phyloP scores from a whole-genome alignment of 2,329 filamentous ascomycete genomes.

The Ascocoryne sarcoides region DNA sequence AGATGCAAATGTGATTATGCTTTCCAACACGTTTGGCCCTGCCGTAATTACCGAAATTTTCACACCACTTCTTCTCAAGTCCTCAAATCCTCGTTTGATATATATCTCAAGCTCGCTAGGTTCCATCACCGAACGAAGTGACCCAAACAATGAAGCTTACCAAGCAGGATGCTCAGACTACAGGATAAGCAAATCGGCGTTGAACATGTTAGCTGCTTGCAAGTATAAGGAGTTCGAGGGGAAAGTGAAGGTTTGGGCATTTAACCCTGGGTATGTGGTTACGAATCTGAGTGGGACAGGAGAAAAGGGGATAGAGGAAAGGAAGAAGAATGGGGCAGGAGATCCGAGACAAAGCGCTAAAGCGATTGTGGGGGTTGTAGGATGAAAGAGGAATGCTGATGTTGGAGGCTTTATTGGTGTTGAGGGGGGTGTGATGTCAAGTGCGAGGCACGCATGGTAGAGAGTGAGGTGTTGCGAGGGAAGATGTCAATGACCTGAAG shows the following conservation, averaged over 20 bases:
- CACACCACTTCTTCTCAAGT: conserved; percentile 13
- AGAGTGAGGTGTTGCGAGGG: no score
- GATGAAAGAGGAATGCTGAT: conserved; percentile 26
- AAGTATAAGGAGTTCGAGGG: conserved; percentile 4
- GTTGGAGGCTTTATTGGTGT: conserved; percentile 27
- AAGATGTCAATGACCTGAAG: no score
- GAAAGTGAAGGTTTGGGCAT: conserved; percentile 22
- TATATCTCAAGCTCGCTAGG: conserved; percentile 12
- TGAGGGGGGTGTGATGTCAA: no score
- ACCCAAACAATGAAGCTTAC: conserved; percentile 10
- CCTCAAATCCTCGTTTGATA: conserved; percentile 10
- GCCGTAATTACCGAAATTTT: conserved; percentile 12
- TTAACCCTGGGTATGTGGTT: conserved; percentile 30
- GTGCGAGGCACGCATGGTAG: no score
- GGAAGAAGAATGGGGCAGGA: conserved; percentile 8
- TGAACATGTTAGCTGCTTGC: conserved; percentile 19
- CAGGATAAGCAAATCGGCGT: conserved; percentile 17
- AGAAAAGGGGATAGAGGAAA: conserved; percentile 10
- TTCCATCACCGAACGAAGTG: conserved; percentile 10
- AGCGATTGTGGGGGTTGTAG: conserved; percentile 21
- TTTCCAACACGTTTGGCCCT: conserved; percentile 16
- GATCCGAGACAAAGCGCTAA: conserved; percentile 20
- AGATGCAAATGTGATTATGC: no score
- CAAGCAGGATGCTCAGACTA: conserved; percentile 3
- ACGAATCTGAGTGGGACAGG: conserved; percentile 24